Base-by-base conservation (phyloP, 805 yeast species). In the Myxozyma vanderwaltii region DNA sequence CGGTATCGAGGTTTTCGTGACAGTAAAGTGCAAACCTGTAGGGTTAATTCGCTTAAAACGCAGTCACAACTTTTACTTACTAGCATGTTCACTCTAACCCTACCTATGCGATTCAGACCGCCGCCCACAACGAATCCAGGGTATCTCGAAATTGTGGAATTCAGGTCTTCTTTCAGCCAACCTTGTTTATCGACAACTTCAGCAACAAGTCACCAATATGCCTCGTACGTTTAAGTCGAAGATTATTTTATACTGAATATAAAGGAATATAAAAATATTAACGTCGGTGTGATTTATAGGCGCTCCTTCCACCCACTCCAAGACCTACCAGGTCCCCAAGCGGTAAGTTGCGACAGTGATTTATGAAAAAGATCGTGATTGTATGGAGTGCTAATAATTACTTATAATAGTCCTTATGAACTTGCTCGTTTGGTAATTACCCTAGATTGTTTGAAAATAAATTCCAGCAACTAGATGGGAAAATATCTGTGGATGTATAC, bases 261-360 rank as follows among this genome's bases (percentile, higher is more conserved):
- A 13, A 27, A 24, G 31, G 26, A 15, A 3, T 19, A 26, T 43
- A 4, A 26, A 17, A n/a, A 15, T 41, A 27, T n/a, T 15, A 15
- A 12, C 39, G n/a, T 10, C 26, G 17, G 31, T 23, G 44, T 23
- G 24, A 27, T 40, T 27, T 41, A 13, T 26, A 61, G 64, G 53
- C 84, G 96, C 97, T 75, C 98, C 99, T 84, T 89, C 96, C 85
- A 90, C 96, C 78, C 88, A 92, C 88, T 92, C 99, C 74, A 94
- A 94, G 91, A 94, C 99, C 77, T 94, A 89, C 90, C 82, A 97
- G 77, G 96, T 92, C 78, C 99, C 99, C 84, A 91, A 89, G 87
- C 90, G 96, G 63, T 58, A 58, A 23, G 63, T 49, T 21, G 55
- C 21, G 38, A 44, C 10, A 21, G 27, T 36, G 44, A 21, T 43